phyloP scores from a whole-genome alignment of 306 rosid genomes.

The Delonix regia region DNA sequence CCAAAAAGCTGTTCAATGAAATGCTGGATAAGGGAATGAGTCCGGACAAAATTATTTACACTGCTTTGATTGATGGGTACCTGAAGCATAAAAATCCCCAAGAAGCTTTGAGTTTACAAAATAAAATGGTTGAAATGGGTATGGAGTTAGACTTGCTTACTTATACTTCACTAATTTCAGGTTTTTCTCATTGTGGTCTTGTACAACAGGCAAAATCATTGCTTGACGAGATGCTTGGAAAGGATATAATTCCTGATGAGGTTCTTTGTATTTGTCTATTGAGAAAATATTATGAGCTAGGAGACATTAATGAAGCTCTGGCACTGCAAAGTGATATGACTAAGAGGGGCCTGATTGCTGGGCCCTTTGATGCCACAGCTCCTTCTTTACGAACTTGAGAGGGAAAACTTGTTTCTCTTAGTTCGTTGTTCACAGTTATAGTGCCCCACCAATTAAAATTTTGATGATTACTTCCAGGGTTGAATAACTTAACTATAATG shows the following conservation, averaged over 20 bases:
- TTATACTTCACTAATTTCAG: conserved; percentile 87
- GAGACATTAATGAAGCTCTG: conserved; percentile 67
- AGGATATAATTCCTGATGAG: conserved; percentile 76
- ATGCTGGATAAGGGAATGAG: conserved; percentile 75
- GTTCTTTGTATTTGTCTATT: conserved; percentile 67
- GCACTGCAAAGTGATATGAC: conserved; percentile 68
- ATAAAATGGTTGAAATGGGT: conserved; percentile 76
- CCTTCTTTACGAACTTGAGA: conserved; percentile 56
- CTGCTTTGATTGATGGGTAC: conserved; percentile 83
- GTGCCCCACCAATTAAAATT: conserved; percentile 26
- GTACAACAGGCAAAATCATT: conserved; percentile 67
- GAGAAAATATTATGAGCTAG: conserved; percentile 67
- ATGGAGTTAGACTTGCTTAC: conserved; percentile 73
- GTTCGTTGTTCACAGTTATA: conserved; percentile 23
- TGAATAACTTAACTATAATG: conserved; percentile 28
- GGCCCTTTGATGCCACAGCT: conserved; percentile 30
- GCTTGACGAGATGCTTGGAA: conserved; percentile 78
- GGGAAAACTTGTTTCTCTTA: conserved; percentile 22
- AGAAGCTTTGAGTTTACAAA: conserved; percentile 66
- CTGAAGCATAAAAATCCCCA: conserved; percentile 80
- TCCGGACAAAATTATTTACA: conserved; percentile 81
- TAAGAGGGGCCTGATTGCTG: conserved; percentile 59
- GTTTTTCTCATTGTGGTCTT: conserved; percentile 67
- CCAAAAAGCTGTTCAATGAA: conserved; percentile 72
- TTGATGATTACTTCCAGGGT: conserved; percentile 31